phyloP scores from a whole-genome alignment of 176 grass and related monocot species.

The Chrysopogon serrulatus region DNA sequence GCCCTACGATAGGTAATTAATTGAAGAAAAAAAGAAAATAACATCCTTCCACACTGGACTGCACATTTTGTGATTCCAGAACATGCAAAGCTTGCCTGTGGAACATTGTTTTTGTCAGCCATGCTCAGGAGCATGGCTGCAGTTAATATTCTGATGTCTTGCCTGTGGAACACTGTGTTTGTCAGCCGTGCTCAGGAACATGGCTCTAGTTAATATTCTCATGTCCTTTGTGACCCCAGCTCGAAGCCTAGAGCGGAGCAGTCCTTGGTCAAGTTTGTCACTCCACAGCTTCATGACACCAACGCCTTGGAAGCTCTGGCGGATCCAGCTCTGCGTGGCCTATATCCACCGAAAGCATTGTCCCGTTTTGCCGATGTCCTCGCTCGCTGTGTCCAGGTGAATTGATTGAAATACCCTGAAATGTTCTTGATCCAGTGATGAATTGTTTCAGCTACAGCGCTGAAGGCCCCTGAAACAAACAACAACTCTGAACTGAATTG shows the following conservation, averaged over 20 bases:
- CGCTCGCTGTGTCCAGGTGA: slow-evolving; percentile 70
- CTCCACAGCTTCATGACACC: slow-evolving; percentile 65
- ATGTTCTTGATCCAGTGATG: neutral
- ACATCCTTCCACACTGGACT: neutral
- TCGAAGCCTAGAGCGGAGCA: slow-evolving; percentile 64
- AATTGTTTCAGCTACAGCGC: neutral
- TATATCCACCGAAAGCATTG: slow-evolving; percentile 71
- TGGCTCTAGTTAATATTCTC: slow-evolving; percentile 5
- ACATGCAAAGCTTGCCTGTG: neutral
- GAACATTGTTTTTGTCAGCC: slow-evolving; percentile 2
- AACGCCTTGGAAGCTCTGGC: slow-evolving; percentile 51
- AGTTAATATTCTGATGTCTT: neutral
- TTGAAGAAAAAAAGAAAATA: neutral
- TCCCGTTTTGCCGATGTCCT: slow-evolving; percentile 82
- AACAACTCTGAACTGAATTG: neutral
- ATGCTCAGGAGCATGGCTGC: neutral
- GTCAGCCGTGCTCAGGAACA: neutral
- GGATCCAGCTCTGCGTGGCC: slow-evolving; percentile 76
- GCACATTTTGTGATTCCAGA: slow-evolving; percentile 6
- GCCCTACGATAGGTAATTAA: slow-evolving; percentile 67
- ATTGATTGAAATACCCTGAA: slow-evolving; percentile 4
- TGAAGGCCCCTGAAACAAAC: neutral
- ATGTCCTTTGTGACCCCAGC: slow-evolving; percentile 24
- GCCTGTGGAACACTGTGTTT: slow-evolving; percentile 13
- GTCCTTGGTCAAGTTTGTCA: slow-evolving; percentile 63